A percentile compares a stretch with the other conserved stretches of the same genome.
Conservation (phyloP, 2,329 filamentous ascomycete genomes). For the Exserohilum turcica region DNA sequence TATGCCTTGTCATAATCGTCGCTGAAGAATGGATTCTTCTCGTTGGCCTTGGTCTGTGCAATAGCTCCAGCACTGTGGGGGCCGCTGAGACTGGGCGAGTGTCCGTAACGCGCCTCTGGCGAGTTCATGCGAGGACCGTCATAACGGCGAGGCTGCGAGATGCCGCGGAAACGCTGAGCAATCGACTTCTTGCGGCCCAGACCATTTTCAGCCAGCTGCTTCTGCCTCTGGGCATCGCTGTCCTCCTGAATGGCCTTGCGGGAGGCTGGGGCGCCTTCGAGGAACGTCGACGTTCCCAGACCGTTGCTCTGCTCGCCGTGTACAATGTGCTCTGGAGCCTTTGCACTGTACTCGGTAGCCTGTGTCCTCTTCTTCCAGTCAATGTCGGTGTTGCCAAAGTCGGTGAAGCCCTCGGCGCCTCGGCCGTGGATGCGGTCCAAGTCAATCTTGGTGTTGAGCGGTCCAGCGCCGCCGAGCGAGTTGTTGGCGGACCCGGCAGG, state of each 20-base stretch:
- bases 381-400: constrained; percentile 62
- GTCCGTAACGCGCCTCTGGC: constrained; percentile 60
- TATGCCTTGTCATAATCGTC: constrained; percentile 72
- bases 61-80: constrained; percentile 50
- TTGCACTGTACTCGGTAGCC: constrained; percentile 47
- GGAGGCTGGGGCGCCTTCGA: constrained; percentile 90
- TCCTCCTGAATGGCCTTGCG: constrained; percentile 76
- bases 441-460: constrained; percentile 79
- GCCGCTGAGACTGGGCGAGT: constrained; percentile 35
- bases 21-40: constrained; percentile 78
- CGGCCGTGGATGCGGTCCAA: constrained; percentile 86
- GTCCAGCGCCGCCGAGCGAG: constrained; percentile 83
- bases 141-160: constrained; percentile 71
- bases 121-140: constrained; percentile 47
- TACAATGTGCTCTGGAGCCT: constrained; percentile 65
- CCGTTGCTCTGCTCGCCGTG: constrained; percentile 85
- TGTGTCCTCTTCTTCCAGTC: constrained; percentile 48
- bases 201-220: constrained; percentile 47
- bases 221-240: constrained; percentile 62
- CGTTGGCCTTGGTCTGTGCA: constrained; percentile 44
- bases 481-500: constrained; percentile 93
- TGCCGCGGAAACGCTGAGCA: constrained; percentile 86
- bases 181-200: constrained; percentile 92
- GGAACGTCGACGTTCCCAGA: constrained; percentile 90
- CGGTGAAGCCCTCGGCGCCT: constrained; percentile 82